These are phyloP conservation scores for Myriangium duriaei DNA, from an alignment of 2,329 filamentous ascomycete species.

Conservation along the genomic window DNA sequence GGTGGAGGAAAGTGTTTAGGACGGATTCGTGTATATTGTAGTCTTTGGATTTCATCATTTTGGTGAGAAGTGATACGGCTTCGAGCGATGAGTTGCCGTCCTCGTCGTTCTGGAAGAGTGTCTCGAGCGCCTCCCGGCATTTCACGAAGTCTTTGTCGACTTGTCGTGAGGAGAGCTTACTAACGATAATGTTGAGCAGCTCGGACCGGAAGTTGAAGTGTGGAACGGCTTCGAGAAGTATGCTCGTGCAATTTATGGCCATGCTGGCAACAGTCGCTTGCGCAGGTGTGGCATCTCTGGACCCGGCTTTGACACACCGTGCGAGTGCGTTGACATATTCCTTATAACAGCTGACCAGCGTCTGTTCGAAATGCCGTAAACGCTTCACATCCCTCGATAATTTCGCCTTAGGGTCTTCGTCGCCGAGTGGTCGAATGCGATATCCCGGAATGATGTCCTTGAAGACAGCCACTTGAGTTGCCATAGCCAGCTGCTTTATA, in stretches of 20 bases:
- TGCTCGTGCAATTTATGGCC: slow-evolving; percentile 77
- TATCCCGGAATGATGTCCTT: slow-evolving; percentile 96
- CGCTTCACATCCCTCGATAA: slow-evolving; percentile 84
- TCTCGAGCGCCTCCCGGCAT: slow-evolving; percentile 66
- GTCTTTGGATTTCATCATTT: slow-evolving; percentile 87
- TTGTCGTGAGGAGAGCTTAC: slow-evolving; percentile 62
- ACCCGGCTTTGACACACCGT: slow-evolving; percentile 45
- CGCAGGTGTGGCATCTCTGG: slow-evolving; percentile 11
- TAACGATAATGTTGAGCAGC: slow-evolving; percentile 73
- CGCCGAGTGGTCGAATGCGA: slow-evolving; percentile 69
- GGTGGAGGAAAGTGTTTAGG: slow-evolving; percentile 78
- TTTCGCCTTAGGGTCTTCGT: slow-evolving; percentile 64
- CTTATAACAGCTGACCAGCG: slow-evolving; percentile 74
- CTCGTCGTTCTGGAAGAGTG: slow-evolving; percentile 73
- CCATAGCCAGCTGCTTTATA: slow-evolving; percentile 75
- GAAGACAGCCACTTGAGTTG: slow-evolving; percentile 79
- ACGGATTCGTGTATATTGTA: slow-evolving; percentile 76
- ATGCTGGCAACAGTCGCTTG: slow-evolving; percentile 48
- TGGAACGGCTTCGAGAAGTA: slow-evolving; percentile 65
- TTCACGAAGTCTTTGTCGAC: slow-evolving; percentile 65
- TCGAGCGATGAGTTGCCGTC: slow-evolving; percentile 83
- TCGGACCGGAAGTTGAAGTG: slow-evolving; percentile 96
- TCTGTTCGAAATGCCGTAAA: slow-evolving; percentile 74
- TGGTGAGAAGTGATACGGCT: slow-evolving; percentile 69
- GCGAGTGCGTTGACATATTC: slow-evolving; percentile 66